These are phyloP conservation scores for Geotrichum fermentans DNA, from an alignment of 1,139 yeast genomes.

Conservation along the genomic window DNA sequence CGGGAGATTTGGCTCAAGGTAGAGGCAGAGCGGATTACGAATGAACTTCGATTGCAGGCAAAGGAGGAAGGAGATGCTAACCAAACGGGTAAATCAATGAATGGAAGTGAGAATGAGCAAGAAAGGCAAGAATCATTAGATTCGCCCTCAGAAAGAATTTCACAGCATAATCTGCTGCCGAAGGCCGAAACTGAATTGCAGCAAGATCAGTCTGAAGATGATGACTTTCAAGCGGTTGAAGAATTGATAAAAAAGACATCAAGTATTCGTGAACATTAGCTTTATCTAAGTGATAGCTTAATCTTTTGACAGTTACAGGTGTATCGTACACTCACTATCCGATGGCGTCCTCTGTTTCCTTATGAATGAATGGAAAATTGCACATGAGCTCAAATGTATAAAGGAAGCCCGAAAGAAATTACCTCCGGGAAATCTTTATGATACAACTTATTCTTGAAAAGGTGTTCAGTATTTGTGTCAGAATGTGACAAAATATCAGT, in stretches of 20 bases:
- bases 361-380: no score
- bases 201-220: neutral
- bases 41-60: constrained; percentile 16
- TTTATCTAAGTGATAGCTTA: no score
- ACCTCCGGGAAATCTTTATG: no score
- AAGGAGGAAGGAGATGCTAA: constrained; percentile 4
- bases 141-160: neutral
- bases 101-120: constrained; percentile 1
- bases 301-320: neutral
- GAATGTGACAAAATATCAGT: no score
- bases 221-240: neutral
- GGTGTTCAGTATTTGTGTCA: no score
- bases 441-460: no score
- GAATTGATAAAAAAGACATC: neutral
- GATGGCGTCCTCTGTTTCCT: no score
- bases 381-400: no score
- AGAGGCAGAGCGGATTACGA: constrained; percentile 31
- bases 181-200: constrained; percentile 4
- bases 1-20: constrained; percentile 41
- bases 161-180: neutral
- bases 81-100: no score
- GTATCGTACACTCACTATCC: neutral
- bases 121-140: neutral
- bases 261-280: neutral
- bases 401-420: no score